phyloP scores from a whole-genome alignment of 169 alveolate genomes.

The Plasmodium yoelii region DNA sequence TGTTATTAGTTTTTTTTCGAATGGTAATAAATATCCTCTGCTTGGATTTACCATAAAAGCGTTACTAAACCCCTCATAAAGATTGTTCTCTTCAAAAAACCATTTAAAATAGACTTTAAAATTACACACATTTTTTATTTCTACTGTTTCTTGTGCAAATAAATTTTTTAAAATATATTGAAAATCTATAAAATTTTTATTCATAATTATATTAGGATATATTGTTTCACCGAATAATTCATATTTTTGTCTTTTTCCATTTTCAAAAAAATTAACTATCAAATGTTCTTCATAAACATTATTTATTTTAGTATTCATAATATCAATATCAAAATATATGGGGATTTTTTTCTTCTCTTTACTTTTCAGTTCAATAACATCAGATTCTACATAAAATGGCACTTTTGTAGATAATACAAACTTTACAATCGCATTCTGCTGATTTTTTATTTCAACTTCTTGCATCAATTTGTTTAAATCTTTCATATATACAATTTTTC shows the following conservation, averaged over 20 bases:
- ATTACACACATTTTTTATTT: constrained; percentile 61
- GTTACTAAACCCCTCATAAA: constrained; percentile 30
- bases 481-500: constrained; percentile 16
- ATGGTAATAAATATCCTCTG: constrained; percentile 50
- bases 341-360: constrained; percentile 41
- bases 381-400: constrained; percentile 49
- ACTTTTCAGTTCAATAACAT: constrained; percentile 43
- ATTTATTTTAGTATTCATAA: constrained; percentile 56
- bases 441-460: constrained; percentile 49
- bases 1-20: constrained; percentile 44
- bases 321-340: constrained; percentile 50
- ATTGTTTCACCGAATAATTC: constrained; percentile 54
- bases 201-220: constrained; percentile 62
- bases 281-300: constrained; percentile 40
- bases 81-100: constrained; percentile 67
- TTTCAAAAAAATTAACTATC: constrained; percentile 48
- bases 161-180: constrained; percentile 72
- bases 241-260: constrained; percentile 64
- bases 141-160: constrained; percentile 65
- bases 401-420: constrained; percentile 33
- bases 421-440: constrained; percentile 45
- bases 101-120: constrained; percentile 64
- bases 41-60: constrained; percentile 40
- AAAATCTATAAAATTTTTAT: constrained; percentile 59
- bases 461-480: constrained; percentile 38